Base-by-base conservation (phyloP, 169 alveolate species). In the Perkinsus olseni region DNA sequence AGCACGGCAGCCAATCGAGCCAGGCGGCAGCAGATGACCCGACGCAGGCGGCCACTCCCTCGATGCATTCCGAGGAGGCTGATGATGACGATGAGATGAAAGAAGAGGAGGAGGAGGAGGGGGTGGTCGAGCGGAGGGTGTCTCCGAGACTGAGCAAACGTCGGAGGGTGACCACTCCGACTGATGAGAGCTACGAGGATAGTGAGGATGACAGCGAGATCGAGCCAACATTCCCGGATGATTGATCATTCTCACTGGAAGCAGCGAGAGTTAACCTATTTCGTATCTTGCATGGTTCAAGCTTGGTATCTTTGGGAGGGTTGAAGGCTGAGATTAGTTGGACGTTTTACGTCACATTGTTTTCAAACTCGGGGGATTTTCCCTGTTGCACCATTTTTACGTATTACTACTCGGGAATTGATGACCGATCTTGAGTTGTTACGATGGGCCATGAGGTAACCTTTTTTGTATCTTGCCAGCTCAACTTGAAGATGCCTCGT, bases 401-500 rank as follows among this genome's bases (percentile, higher is more conserved):
- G 50, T 40, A 40, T 40, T 40, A n/a, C n/a, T n/a, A n/a, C n/a
- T n/a, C n/a, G n/a, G n/a, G n/a, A n/a, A n/a, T n/a, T n/a, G n/a
- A n/a, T n/a, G n/a, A n/a, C n/a, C n/a, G n/a, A n/a, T n/a, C n/a
- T 62, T 21, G 82, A 62, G 82, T 21, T 24, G 82, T 62, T 62
- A 21, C 17, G 6, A 17, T 45, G 6, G 62, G 17, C 6, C 24
- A 10, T 45, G 6, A 45, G 17, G 6, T 45, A 45, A 45, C 62
- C 62, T 45, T 38, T 92, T 92, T 31, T 39, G 74, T 31, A 92
- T 92, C 74, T 91, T 31, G 37, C 91, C n/a, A 50, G 92, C 38
- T 92, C 24, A 0, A 31, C 0, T 11, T n/a, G 51, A 95, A 96
- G 94, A 99, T 99, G 99, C 99, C 99, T n/a, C 97, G 99, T 92